These are phyloP conservation scores for Penicillium dipodomyicola DNA, from an alignment of 495 filamentous ascomycete genomes.

Conservation along the genomic window DNA sequence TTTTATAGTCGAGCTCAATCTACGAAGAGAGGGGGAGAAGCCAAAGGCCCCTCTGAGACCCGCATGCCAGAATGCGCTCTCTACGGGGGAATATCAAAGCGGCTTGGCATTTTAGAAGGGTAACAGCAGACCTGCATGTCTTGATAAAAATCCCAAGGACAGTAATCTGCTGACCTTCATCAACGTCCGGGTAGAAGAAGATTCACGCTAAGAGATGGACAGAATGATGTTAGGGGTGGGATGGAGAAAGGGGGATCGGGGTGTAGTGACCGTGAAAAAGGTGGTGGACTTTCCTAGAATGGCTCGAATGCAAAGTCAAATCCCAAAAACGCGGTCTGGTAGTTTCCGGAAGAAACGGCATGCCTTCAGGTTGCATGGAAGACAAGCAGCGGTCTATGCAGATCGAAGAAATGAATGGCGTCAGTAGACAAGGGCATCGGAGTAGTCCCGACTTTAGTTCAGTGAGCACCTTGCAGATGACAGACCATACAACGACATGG, in stretches of 20 bases:
- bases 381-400: conserved; percentile 34
- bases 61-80: conserved; percentile 29
- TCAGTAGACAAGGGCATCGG: conserved; percentile 1
- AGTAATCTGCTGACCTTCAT: conserved; percentile 26
- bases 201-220: conserved; percentile 21
- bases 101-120: conserved; percentile 17
- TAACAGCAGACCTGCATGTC: conserved; percentile 27
- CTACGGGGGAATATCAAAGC: conserved; percentile 14
- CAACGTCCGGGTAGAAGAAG: conserved; percentile 13
- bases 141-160: conserved; percentile 15
- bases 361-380: conserved; percentile 21
- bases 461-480: conserved; percentile 21
- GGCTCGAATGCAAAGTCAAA: conserved; percentile 6
- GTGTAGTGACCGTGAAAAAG: conserved; percentile 2
- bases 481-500: conserved; percentile 20
- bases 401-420: conserved; percentile 20
- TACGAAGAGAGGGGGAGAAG: conserved; percentile 14
- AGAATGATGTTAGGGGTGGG: conserved; percentile 15
- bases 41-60: conserved; percentile 15
- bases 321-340: conserved; percentile 13
- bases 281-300: conserved; percentile 7
- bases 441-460: conserved; percentile 7
- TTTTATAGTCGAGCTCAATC: conserved; percentile 34
- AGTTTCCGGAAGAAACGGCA: background rate
- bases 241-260: conserved; percentile 3